phyloP scores from a whole-genome alignment of 306 rosid genomes.

The Citrullus colocynthis region DNA sequence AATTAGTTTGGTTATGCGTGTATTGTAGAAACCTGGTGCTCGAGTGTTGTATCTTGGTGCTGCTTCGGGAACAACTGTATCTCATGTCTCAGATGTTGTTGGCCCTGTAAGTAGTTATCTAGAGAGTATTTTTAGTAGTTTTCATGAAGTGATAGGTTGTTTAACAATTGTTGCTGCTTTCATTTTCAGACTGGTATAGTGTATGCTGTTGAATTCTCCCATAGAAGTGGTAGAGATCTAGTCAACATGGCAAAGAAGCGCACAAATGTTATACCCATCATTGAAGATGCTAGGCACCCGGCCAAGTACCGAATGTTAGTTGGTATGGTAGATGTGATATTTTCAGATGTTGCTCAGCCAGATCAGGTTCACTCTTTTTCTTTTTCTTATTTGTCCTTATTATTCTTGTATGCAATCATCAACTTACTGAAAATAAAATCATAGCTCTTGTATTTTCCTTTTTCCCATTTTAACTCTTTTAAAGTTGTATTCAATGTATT shows the following conservation, averaged over 20 bases:
- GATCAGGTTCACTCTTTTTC: conserved; percentile 52
- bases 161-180: not conserved
- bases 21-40: conserved; percentile 63
- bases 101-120: conserved; percentile 61
- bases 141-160: not conserved
- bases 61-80: conserved; percentile 93
- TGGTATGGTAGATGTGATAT: conserved; percentile 97
- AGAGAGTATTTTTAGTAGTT: not conserved
- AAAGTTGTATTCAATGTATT: not conserved
- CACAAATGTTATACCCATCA: conserved; percentile 77
- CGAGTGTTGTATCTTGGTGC: conserved; percentile 81
- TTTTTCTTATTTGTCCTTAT: not conserved
- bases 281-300: conserved; percentile 97
- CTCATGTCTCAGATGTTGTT: conserved; percentile 90
- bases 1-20: not conserved
- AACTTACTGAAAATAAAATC: not conserved
- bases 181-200: conserved; percentile 59
- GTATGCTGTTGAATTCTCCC: conserved; percentile 93
- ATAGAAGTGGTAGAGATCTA: conserved; percentile 88
- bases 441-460: not conserved
- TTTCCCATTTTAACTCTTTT: not conserved
- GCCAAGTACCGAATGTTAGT: conserved; percentile 82
- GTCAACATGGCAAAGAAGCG: conserved; percentile 96
- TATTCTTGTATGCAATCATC: not conserved
- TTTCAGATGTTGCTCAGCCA: conserved; percentile 98